phyloP scores from a whole-genome alignment of 2,329 filamentous ascomycete species.

The Aspergillus sp. region DNA sequence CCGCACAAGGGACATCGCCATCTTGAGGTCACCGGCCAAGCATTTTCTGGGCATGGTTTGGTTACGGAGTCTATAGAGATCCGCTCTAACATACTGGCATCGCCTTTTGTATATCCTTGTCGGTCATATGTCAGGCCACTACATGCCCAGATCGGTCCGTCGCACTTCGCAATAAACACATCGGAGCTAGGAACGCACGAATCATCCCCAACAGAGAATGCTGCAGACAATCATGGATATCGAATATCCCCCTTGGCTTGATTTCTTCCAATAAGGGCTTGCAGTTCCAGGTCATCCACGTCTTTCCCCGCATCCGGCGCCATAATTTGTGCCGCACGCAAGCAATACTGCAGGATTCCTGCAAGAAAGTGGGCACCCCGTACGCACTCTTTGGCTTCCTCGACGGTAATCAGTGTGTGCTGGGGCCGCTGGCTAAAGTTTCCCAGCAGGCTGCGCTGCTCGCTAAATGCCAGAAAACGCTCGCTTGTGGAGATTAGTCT shows the following conservation, averaged over 20 bases:
- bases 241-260: slow-evolving; percentile 72
- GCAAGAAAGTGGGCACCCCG: slow-evolving; percentile 66
- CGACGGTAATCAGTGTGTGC: neutral
- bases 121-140: slow-evolving; percentile 71
- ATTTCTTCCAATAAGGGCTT: slow-evolving; percentile 74
- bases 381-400: slow-evolving; percentile 71
- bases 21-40: slow-evolving; percentile 62
- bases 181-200: slow-evolving; percentile 69
- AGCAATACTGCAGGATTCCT: slow-evolving; percentile 68
- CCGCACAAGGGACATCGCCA: slow-evolving; percentile 67
- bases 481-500: neutral
- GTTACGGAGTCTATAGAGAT: slow-evolving; percentile 65
- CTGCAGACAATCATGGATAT: slow-evolving; percentile 83
- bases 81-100: slow-evolving; percentile 56
- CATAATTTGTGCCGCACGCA: slow-evolving; percentile 69
- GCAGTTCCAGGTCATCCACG: slow-evolving; percentile 74
- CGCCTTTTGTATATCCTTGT: slow-evolving; percentile 65
- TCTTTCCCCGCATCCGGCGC: slow-evolving; percentile 69
- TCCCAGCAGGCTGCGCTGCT: neutral
- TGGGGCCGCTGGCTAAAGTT: neutral
- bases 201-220: slow-evolving; percentile 75
- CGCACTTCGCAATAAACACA: slow-evolving; percentile 83
- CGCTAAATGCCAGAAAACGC: neutral
- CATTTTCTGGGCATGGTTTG: slow-evolving; percentile 78
- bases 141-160: slow-evolving; percentile 77